Percentiles rank a stretch among this genome's conserved stretches.
phyloP scores from a whole-genome alignment of 805 yeast species.

The Hanseniaspora hatyaiensis region DNA sequence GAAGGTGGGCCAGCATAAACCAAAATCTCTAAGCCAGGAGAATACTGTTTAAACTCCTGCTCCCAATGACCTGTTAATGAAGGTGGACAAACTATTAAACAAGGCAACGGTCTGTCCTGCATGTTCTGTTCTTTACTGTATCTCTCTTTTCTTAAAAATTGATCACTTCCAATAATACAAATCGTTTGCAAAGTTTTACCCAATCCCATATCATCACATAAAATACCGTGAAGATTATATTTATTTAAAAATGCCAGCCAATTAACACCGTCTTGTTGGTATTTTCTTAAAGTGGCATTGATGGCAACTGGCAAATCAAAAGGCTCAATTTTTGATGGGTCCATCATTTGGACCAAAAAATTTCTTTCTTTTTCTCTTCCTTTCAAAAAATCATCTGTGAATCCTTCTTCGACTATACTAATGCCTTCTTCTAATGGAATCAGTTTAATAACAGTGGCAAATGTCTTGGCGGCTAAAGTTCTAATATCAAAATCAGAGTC shows the following conservation, averaged over 20 bases:
- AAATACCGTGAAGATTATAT: conserved; percentile 89
- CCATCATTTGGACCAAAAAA: conserved; percentile 95
- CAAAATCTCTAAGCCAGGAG: conserved; percentile 70
- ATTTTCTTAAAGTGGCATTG: conserved; percentile 82
- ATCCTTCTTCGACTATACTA: conserved; percentile 73
- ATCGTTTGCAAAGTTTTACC: conserved; percentile 96
- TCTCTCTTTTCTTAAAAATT: conserved; percentile 67
- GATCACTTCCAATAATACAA: conserved; percentile 94
- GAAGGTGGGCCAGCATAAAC: conserved; percentile 93
- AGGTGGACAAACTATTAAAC: conserved; percentile 89
- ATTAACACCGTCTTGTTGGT: conserved; percentile 96
- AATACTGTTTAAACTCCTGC: conserved; percentile 79
- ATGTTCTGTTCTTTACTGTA: conserved; percentile 44
- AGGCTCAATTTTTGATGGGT: conserved; percentile 77
- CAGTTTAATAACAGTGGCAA: conserved; percentile 87
- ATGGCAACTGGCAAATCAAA: conserved; percentile 83
- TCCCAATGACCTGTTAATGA: conserved; percentile 99
- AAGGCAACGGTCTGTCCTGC: conserved; percentile 66
- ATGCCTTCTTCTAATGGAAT: conserved; percentile 97
- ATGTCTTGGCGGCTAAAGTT: conserved; percentile 82
- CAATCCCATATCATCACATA: conserved; percentile 98
- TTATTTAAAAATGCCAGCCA: conserved; percentile 94
- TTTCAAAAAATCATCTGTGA: conserved; percentile 69
- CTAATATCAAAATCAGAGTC: conserved; percentile 85
- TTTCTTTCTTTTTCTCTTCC: conserved; percentile 92